These are phyloP conservation scores for Solanum microdontum DNA, from an alignment of 257 asterid species.

Conservation along the genomic window DNA sequence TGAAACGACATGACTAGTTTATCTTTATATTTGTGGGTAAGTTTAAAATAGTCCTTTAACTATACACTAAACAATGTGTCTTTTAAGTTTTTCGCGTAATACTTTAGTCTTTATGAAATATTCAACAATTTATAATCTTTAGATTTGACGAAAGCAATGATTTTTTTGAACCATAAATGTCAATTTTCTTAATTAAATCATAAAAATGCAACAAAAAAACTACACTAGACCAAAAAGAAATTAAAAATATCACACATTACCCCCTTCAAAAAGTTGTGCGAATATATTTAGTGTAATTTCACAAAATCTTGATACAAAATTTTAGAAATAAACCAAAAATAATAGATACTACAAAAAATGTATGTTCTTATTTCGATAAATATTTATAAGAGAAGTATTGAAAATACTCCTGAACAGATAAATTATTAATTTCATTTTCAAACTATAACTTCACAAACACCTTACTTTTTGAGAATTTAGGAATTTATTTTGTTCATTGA, in stretches of 20 bases:
- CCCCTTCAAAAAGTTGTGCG: neutral
- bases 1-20: neutral
- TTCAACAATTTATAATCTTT: neutral
- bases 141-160: neutral
- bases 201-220: neutral
- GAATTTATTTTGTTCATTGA: too few relatives aligned
- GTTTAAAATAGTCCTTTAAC: neutral
- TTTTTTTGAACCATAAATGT: neutral
- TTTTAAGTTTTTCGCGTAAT: neutral
- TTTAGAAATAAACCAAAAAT: too few relatives aligned
- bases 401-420: too few relatives aligned
- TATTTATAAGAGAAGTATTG: too few relatives aligned
- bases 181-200: neutral
- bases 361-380: neutral
- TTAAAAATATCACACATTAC: neutral
- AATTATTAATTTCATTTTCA: accelerated
- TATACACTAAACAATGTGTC: neutral
- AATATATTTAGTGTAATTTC: too few relatives aligned
- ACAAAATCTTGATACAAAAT: accelerated
- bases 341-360: neutral
- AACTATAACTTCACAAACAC: too few relatives aligned
- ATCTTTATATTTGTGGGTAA: neutral
- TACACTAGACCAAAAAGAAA: neutral
- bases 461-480: neutral
- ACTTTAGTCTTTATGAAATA: neutral